These are phyloP conservation scores for Colletotrichum filicis DNA, from an alignment of 2,329 filamentous ascomycete genomes.

Conservation along the genomic window DNA sequence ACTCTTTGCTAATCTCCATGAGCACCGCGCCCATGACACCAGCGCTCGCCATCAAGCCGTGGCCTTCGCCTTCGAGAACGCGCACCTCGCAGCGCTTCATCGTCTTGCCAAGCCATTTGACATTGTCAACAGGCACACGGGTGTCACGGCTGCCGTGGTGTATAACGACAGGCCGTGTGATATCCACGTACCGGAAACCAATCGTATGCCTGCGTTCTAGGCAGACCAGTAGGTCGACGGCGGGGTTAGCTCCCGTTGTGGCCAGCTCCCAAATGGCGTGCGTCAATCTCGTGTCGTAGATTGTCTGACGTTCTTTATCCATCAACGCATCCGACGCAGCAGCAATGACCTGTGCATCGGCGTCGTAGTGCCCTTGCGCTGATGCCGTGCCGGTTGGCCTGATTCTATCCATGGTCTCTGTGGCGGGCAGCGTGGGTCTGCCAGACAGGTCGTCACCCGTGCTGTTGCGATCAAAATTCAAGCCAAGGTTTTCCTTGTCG, in stretches of 20 bases:
- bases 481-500: conserved; percentile 62
- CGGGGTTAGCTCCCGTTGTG: conserved; percentile 91
- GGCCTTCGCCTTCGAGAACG: conserved; percentile 89
- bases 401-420: conserved; percentile 62
- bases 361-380: conserved; percentile 36
- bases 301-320: conserved; percentile 77
- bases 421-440: conserved; percentile 42
- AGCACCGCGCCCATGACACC: conserved; percentile 93
- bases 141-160: conserved; percentile 93
- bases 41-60: conserved; percentile 95
- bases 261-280: conserved; percentile 95
- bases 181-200: conserved; percentile 96
- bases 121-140: conserved; percentile 93
- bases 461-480: conserved; percentile 39
- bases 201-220: conserved; percentile 91
- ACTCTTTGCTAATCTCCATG: conserved; percentile 93
- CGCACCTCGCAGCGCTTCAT: conserved; percentile 95
- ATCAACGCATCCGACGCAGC: conserved; percentile 70
- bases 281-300: conserved; percentile 87
- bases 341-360: conserved; percentile 52
- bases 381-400: conserved; percentile 41
- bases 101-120: conserved; percentile 91
- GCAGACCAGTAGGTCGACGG: conserved; percentile 91
- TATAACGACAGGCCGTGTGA: conserved; percentile 89
- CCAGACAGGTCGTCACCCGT: conserved; percentile 37